These are phyloP conservation scores for Cordyceps militaris DNA, from an alignment of 2,329 filamentous ascomycete species.

Conservation along the genomic window DNA sequence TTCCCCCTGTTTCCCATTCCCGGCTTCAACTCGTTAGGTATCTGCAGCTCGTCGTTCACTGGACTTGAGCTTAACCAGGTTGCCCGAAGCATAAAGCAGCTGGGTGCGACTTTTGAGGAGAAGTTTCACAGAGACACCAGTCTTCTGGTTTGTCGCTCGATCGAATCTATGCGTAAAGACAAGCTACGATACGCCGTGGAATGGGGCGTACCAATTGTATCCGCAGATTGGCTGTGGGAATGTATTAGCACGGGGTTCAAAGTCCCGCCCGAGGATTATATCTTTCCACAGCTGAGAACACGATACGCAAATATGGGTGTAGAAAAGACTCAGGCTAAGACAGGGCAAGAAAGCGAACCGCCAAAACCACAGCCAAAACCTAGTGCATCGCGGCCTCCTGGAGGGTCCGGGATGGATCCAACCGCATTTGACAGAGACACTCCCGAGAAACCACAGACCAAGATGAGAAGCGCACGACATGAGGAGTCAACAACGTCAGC, in stretches of 20 bases:
- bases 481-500: constrained; percentile 25
- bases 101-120: constrained; percentile 78
- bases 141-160: constrained; percentile 65
- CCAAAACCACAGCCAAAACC: constrained; percentile 2
- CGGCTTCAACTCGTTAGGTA: constrained; percentile 61
- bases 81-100: constrained; percentile 64
- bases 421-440: constrained; percentile 33
- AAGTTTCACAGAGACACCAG: constrained; percentile 64
- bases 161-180: constrained; percentile 53
- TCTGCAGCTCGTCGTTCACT: constrained; percentile 77
- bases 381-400: constrained; percentile 16
- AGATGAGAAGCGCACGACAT: constrained; percentile 14
- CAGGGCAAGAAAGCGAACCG: background rate
- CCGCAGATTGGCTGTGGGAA: constrained; percentile 76
- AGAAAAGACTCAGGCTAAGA: constrained; percentile 14
- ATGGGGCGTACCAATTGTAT: constrained; percentile 75
- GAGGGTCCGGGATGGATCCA: constrained; percentile 30
- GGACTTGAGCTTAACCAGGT: constrained; percentile 82
- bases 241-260: constrained; percentile 56
- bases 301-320: constrained; percentile 16
- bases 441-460: constrained; percentile 15
- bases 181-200: constrained; percentile 72
- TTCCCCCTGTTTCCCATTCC: constrained; percentile 63
- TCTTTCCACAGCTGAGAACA: constrained; percentile 41
- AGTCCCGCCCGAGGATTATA: constrained; percentile 37